These are phyloP conservation scores for Saccharata proteae DNA, from an alignment of 2,329 filamentous ascomycete genomes.

Conservation along the genomic window DNA sequence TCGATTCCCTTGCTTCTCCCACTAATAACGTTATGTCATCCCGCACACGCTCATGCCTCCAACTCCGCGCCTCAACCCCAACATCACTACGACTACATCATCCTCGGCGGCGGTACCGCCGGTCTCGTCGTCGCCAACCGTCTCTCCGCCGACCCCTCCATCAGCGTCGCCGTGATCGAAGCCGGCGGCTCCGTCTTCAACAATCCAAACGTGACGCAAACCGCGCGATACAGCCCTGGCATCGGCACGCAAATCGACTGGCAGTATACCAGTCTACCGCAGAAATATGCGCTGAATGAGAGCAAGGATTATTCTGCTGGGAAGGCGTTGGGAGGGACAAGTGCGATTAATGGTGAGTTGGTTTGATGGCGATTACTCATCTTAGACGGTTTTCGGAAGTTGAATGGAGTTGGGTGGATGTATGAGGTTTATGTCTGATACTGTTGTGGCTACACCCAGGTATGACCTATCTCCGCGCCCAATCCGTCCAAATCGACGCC, in stretches of 20 bases:
- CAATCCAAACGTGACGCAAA: slow-evolving; percentile 19
- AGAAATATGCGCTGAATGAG: slow-evolving; percentile 17
- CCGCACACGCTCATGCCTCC: not conserved
- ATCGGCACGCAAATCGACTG: slow-evolving; percentile 25
- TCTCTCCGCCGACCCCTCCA: slow-evolving; percentile 17
- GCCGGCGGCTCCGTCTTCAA: slow-evolving; percentile 14
- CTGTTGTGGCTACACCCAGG: slow-evolving; percentile 7
- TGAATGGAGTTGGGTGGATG: not conserved
- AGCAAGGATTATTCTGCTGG: slow-evolving; percentile 18
- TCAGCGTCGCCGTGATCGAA: slow-evolving; percentile 13
- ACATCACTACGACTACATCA: slow-evolving; percentile 5
- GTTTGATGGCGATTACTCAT: not conserved
- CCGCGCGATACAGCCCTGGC: slow-evolving; percentile 12
- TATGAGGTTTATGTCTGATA: not conserved
- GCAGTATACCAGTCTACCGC: slow-evolving; percentile 21
- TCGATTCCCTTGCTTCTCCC: not conserved
- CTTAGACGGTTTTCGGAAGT: not conserved
- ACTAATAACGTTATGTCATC: no score
- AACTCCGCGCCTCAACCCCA: not conserved
- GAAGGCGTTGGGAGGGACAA: slow-evolving; percentile 26
- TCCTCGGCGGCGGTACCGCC: slow-evolving; percentile 12
- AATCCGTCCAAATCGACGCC: slow-evolving; percentile 8
- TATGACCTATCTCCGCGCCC: slow-evolving; percentile 10
- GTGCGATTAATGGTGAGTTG: slow-evolving; percentile 23
- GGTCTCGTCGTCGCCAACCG: slow-evolving; percentile 12